phyloP scores from a whole-genome alignment of 73 alveolate genomes.

The Blepharisma japonicum region DNA sequence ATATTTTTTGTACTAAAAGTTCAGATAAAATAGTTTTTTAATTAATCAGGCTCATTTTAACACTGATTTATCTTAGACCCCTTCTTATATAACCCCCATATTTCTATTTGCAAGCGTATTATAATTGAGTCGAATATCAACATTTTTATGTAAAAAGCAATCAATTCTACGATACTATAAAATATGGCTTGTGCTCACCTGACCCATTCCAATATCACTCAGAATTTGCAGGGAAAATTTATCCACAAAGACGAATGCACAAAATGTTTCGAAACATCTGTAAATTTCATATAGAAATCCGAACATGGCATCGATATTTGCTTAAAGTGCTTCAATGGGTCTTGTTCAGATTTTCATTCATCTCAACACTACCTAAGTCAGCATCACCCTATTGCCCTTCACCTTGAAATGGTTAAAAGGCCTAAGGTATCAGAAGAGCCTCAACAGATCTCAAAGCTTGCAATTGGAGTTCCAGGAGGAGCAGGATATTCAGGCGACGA shows the following conservation, averaged over 20 bases:
- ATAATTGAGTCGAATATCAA: too few relatives aligned
- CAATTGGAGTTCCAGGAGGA: constrained; percentile 96
- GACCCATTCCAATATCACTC: neutral
- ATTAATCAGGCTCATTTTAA: too few relatives aligned
- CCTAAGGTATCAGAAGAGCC: constrained; percentile 65
- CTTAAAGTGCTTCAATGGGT: constrained; percentile 91
- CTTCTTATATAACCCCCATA: too few relatives aligned
- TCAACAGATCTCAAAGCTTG: constrained; percentile 80
- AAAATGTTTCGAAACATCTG: constrained; percentile 65
- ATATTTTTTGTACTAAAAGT: too few relatives aligned
- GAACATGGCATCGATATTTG: constrained; percentile 90
- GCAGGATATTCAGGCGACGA: constrained; percentile 71
- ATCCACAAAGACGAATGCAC: constrained; percentile 88
- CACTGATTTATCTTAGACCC: too few relatives aligned
- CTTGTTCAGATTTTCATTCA: constrained; percentile 78
- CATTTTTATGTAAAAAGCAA: too few relatives aligned
- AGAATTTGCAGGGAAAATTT: constrained; percentile 46
- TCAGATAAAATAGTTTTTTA: too few relatives aligned
- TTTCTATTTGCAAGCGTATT: too few relatives aligned
- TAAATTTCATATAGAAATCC: constrained; percentile 61
- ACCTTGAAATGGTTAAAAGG: constrained; percentile 72
- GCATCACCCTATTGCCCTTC: constrained; percentile 83
- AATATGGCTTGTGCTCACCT: constrained; percentile 25
- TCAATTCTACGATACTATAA: too few relatives aligned
- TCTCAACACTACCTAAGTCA: constrained; percentile 57